These are phyloP conservation scores for Pseudozyma flocculosa DNA, from an alignment of 1,284 basidiomycete genomes.

Conservation along the genomic window DNA sequence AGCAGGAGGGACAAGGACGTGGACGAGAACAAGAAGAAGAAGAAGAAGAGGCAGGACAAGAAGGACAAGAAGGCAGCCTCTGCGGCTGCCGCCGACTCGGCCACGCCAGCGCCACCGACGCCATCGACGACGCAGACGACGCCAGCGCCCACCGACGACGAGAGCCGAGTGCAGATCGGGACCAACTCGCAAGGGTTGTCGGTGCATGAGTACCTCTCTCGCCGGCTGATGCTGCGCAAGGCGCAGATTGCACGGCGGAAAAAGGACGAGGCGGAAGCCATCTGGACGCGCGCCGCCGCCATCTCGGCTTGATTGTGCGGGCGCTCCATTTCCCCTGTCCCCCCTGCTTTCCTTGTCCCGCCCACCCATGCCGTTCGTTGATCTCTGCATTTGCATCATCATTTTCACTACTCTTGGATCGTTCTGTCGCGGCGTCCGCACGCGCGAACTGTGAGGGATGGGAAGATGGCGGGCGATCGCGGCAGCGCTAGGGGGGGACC, in stretches of 20 bases:
- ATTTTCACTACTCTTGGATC: too few species aligned
- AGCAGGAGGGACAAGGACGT: not conserved
- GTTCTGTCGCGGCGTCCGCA: too few species aligned
- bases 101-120: not conserved
- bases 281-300: slow-evolving; percentile 42
- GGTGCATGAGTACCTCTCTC: slow-evolving; percentile 50
- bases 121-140: slow-evolving; percentile 1
- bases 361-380: too few species aligned
- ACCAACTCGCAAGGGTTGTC: slow-evolving; percentile 30
- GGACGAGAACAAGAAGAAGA: not conserved
- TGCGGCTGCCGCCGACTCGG: not conserved
- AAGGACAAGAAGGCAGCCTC: too few species aligned
- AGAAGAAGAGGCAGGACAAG: too few species aligned
- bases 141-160: slow-evolving; percentile 14
- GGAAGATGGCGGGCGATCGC: too few species aligned
- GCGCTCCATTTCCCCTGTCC: not conserved
- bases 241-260: slow-evolving; percentile 41
- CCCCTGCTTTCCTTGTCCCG: too few species aligned
- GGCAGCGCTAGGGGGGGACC: too few species aligned
- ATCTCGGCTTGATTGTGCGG: slow-evolving; percentile 17
- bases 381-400: too few species aligned
- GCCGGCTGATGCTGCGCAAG: slow-evolving; percentile 44
- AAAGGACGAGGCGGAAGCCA: slow-evolving; percentile 40
- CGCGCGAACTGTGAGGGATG: too few species aligned
- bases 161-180: slow-evolving; percentile 28